Evolutionary conservation across 2,329 filamentous ascomycete genomes (phyloP).

Genomic region (Dactylella cylindrospora): DNA sequence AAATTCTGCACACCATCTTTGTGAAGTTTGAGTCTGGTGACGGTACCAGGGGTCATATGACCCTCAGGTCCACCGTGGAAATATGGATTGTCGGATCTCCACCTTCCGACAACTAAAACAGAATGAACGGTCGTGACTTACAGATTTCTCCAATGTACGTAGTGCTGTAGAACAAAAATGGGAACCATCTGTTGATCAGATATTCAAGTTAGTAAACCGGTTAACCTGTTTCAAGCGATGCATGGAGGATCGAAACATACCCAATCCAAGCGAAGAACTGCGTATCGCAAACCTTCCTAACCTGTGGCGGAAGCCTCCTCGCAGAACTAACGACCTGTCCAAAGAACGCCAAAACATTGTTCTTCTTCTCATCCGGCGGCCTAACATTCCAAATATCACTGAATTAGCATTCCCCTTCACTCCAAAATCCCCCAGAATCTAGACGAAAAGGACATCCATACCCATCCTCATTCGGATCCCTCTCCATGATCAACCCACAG

Average conservation of each 20-base stretch:
- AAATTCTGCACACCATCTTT: no score
- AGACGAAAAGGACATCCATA: slow-evolving; percentile 5
- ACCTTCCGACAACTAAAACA: no score
- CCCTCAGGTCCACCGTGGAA: no score
- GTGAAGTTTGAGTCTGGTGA: no score
- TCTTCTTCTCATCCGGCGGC: slow-evolving; percentile 61
- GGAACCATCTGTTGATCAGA: slow-evolving; percentile 78
- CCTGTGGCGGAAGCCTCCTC: slow-evolving; percentile 75
- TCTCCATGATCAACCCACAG: slow-evolving; percentile 69
- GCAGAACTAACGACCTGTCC: slow-evolving; percentile 74
- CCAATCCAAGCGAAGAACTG: slow-evolving; percentile 90
- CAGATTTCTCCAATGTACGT: slow-evolving; percentile 90
- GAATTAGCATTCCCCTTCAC: no score
- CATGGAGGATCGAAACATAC: background rate
- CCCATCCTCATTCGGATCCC: slow-evolving; percentile 66
- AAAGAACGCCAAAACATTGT: slow-evolving; percentile 77
- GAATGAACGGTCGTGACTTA: slow-evolving; percentile 3
- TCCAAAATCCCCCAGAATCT: no score
- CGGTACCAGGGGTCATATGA: no score
- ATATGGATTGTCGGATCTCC: no score
- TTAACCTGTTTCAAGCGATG: background rate
- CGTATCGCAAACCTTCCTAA: slow-evolving; percentile 75
- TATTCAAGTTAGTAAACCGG: no score
- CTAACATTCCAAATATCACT: no score
- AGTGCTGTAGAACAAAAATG: slow-evolving; percentile 91